Conservation (phyloP, 768 basidiomycete genomes). For the Xanthoconium stramineum region DNA sequence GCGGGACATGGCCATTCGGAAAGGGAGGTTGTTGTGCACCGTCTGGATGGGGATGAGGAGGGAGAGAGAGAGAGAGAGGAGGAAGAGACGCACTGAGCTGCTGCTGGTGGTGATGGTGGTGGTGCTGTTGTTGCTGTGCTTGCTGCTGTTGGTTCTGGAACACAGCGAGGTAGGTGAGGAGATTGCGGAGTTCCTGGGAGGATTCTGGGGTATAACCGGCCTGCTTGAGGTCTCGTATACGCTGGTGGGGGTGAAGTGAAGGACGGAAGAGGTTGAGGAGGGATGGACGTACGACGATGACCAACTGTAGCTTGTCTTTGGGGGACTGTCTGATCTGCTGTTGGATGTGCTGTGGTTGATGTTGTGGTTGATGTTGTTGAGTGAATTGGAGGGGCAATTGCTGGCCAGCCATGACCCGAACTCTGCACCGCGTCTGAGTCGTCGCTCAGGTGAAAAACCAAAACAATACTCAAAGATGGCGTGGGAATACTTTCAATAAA, state of each 20-base stretch:
- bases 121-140: constrained; percentile 27
- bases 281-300: constrained; percentile 14
- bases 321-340: constrained; percentile 12
- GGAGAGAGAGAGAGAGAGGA: background rate
- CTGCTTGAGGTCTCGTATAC: constrained; percentile 40
- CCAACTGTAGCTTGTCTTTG: constrained; percentile 27
- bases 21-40: constrained; percentile 27
- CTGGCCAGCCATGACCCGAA: constrained; percentile 20
- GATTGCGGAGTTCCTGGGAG: constrained; percentile 40
- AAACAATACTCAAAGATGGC: constrained; percentile 16
- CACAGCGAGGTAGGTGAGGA: constrained; percentile 37
- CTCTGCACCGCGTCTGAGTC: constrained; percentile 4
- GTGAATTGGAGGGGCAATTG: constrained; percentile 25
- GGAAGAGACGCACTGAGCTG: constrained; percentile 31
- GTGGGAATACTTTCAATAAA: constrained; percentile 10
- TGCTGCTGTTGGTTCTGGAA: constrained; percentile 29
- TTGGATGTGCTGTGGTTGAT: constrained; percentile 1
- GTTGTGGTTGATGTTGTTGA: constrained; percentile 19
- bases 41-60: constrained; percentile 29
- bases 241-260: constrained; percentile 25
- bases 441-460: constrained; percentile 18
- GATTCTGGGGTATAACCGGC: constrained; percentile 46
- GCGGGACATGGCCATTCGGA: constrained; percentile 49
- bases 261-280: fast-evolving
- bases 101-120: constrained; percentile 23